phyloP scores from a whole-genome alignment of 352 stramenopile genomes.

The Pythium myriotylum region DNA sequence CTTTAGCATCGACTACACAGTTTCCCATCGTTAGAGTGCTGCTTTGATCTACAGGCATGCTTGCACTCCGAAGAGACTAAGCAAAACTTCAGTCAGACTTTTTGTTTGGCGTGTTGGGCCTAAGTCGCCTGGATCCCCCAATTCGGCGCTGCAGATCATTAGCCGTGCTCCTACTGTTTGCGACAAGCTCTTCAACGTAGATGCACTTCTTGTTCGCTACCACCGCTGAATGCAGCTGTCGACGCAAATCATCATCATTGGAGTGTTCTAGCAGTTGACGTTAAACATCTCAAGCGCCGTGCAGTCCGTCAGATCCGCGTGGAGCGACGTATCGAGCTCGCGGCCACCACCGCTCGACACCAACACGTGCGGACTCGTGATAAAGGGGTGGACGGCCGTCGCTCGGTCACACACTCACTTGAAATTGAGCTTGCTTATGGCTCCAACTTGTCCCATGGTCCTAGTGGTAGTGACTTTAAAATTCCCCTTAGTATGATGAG shows the following conservation, averaged over 20 bases:
- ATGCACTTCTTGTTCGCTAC: neutral
- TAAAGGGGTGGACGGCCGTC: neutral
- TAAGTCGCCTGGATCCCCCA: neutral
- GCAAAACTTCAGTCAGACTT: no score
- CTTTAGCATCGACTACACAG: no score
- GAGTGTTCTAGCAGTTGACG: neutral
- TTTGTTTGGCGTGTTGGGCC: no score
- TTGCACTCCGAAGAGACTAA: no score
- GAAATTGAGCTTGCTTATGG: neutral
- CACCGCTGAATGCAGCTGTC: neutral
- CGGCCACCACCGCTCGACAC: neutral
- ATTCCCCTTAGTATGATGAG: no score
- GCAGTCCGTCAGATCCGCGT: neutral
- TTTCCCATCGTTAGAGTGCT: no score
- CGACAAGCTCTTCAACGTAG: neutral
- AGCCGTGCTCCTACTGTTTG: neutral
- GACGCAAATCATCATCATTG: neutral
- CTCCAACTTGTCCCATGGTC: no score
- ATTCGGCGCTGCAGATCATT: neutral
- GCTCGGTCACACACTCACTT: neutral
- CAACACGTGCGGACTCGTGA: neutral
- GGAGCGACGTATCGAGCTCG: neutral
- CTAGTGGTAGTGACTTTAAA: no score
- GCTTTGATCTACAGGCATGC: no score
- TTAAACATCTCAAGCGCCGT: neutral